Conservation (phyloP, 164 flowering plant genomes). For the Paratinospora sagittata region DNA sequence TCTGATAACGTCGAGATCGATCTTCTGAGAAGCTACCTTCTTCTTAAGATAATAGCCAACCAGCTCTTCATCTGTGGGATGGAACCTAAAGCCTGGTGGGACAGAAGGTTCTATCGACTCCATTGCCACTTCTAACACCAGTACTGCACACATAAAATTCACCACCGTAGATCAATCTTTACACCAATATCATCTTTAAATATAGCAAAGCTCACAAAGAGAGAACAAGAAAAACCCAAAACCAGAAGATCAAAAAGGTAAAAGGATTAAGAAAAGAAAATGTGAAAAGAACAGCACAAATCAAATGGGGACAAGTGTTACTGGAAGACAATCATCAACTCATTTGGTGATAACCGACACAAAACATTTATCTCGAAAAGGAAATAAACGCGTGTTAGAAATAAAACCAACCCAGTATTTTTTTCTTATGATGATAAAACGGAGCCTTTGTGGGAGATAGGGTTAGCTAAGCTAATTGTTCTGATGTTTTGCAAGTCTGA, state of each 20-base stretch:
- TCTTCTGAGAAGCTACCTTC: slow-evolving; percentile 72
- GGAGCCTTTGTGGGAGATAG: slow-evolving; percentile 14
- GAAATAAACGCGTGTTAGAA: slow-evolving; percentile 26
- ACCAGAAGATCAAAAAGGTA: slow-evolving; percentile 13
- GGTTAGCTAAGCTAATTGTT: slow-evolving; percentile 7
- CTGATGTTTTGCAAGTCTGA: slow-evolving; percentile 14
- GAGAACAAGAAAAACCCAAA: slow-evolving; percentile 7
- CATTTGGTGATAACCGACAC: slow-evolving; percentile 50
- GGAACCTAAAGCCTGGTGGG: slow-evolving; percentile 92
- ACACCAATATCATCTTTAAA: slow-evolving; percentile 31
- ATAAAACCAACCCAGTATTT: slow-evolving; percentile 13
- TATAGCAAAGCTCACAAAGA: slow-evolving; percentile 25
- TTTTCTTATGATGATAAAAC: slow-evolving; percentile 8
- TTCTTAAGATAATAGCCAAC: slow-evolving; percentile 84
- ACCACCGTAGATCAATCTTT: slow-evolving; percentile 24
- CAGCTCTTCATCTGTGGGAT: slow-evolving; percentile 87
- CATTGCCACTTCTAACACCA: slow-evolving; percentile 23
- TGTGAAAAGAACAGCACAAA: slow-evolving; percentile 24
- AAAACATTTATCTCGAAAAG: slow-evolving; percentile 20
- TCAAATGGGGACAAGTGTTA: slow-evolving; percentile 48
- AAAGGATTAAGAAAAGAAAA: slow-evolving; percentile 9
- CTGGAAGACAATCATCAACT: slow-evolving; percentile 46
- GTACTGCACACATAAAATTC: slow-evolving; percentile 41
- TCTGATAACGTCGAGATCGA: slow-evolving; percentile 82
- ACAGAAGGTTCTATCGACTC: slow-evolving; percentile 61